phyloP scores from a whole-genome alignment of 176 grass and related monocot genomes.

The Ananas comosus region DNA sequence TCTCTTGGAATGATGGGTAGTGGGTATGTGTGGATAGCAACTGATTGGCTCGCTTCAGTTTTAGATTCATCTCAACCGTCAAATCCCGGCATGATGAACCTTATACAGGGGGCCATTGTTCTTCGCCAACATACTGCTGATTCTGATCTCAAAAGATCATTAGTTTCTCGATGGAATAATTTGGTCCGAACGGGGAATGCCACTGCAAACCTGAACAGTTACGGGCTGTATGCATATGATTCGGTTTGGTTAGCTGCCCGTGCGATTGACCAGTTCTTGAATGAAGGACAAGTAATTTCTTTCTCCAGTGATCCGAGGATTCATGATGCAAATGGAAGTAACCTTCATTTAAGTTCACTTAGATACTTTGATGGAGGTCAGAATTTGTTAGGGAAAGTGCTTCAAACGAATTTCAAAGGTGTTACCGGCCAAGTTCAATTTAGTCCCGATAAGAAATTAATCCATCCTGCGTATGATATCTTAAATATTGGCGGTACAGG shows the following conservation, averaged over 20 bases:
- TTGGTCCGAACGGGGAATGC: slow-evolving; percentile 8
- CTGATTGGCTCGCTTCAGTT: slow-evolving; percentile 68
- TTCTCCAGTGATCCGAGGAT: slow-evolving; percentile 55
- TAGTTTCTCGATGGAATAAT: slow-evolving; percentile 39
- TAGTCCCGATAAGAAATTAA: slow-evolving; percentile 21
- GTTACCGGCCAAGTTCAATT: slow-evolving; percentile 56
- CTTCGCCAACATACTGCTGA: slow-evolving; percentile 59
- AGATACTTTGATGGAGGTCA: slow-evolving; percentile 51
- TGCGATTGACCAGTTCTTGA: slow-evolving; percentile 57
- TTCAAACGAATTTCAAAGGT: slow-evolving; percentile 55
- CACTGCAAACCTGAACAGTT: slow-evolving; percentile 33
- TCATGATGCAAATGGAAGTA: slow-evolving; percentile 32
- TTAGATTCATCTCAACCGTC: slow-evolving; percentile 27
- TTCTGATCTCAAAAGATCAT: slow-evolving; percentile 45
- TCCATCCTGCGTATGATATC: slow-evolving; percentile 54
- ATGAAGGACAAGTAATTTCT: slow-evolving; percentile 29
- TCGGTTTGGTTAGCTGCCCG: slow-evolving; percentile 60
- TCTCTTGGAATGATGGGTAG: slow-evolving; percentile 43
- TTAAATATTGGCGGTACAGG: slow-evolving; percentile 71
- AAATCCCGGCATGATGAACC: slow-evolving; percentile 19
- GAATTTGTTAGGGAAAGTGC: slow-evolving; percentile 35
- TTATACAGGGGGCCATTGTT: slow-evolving; percentile 52
- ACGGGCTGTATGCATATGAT: slow-evolving; percentile 75
- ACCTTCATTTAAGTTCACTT: slow-evolving; percentile 41
- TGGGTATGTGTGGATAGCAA: slow-evolving; percentile 83